A percentile compares a stretch with the other conserved stretches of the same genome.
Evolutionary conservation across 495 filamentous ascomycete genomes (phyloP).

Genomic region (Hyphodiscus hymeniophilus): DNA sequence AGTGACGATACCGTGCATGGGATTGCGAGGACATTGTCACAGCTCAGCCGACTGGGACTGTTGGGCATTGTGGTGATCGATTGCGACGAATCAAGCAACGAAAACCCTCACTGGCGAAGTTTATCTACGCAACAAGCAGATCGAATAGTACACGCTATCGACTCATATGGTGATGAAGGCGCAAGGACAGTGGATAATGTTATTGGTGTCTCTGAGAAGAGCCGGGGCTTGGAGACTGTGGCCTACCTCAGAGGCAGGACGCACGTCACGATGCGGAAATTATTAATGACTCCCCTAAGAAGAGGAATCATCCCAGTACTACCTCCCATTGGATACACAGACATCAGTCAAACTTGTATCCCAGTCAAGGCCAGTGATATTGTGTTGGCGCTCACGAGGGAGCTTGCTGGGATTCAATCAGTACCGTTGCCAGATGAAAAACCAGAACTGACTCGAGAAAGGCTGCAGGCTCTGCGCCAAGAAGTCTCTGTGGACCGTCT

Average conservation of each 20-base stretch:
- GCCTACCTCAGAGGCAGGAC: neutral
- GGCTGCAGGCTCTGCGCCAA: conserved; percentile 36
- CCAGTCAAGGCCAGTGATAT: conserved; percentile 56
- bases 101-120: conserved; percentile 28
- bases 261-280: conserved; percentile 46
- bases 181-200: conserved; percentile 63
- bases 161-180: conserved; percentile 52
- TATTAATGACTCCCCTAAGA: conserved; percentile 60
- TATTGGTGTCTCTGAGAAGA: conserved; percentile 33
- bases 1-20: conserved; percentile 61
- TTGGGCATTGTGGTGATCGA: conserved; percentile 77
- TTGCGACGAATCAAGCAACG: conserved; percentile 33
- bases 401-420: conserved; percentile 48
- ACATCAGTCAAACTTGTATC: conserved; percentile 46
- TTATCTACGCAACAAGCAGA: conserved; percentile 56
- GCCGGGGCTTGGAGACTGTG: neutral
- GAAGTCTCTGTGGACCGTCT: conserved; percentile 71
- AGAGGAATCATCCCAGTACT: conserved; percentile 75
- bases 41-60: conserved; percentile 74
- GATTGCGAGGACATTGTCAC: conserved; percentile 73
- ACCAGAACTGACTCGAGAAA: conserved; percentile 32
- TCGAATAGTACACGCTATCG: conserved; percentile 66
- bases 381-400: conserved; percentile 60
- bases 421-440: conserved; percentile 32
- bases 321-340: conserved; percentile 57